A percentile compares a stretch with the other conserved stretches of the same genome.
phyloP scores from a whole-genome alignment of 345 rosid species.

The Hibiscus syriacus region DNA sequence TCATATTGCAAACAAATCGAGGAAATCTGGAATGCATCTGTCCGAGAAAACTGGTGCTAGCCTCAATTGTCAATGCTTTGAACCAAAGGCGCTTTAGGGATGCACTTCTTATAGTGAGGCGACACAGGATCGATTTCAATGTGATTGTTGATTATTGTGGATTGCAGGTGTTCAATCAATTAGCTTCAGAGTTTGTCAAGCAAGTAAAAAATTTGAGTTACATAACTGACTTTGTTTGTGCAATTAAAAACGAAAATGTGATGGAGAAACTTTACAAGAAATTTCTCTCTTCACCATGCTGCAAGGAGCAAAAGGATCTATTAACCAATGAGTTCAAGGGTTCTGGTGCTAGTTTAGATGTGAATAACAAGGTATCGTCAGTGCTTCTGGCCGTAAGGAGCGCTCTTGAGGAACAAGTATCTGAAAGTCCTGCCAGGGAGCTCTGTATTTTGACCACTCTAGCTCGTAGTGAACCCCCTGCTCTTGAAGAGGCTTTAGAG shows the following conservation, averaged over 20 bases:
- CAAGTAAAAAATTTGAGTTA: conserved; percentile 77
- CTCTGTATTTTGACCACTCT: conserved; percentile 91
- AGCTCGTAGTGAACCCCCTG: conserved; percentile 90
- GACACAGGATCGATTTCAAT: conserved; percentile 91
- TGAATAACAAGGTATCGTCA: conserved; percentile 59
- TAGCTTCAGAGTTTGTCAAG: conserved; percentile 72
- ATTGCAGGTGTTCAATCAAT: conserved; percentile 66
- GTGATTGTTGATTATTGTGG: conserved; percentile 75
- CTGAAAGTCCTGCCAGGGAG: conserved; percentile 86
- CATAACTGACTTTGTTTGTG: conserved; percentile 87
- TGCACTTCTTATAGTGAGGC: conserved; percentile 86
- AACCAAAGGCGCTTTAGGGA: conserved; percentile 59
- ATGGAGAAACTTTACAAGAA: conserved; percentile 61
- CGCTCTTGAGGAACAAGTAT: conserved; percentile 66
- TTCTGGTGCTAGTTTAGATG: conserved; percentile 20
- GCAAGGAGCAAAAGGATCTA: conserved; percentile 31
- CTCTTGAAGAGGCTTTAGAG: conserved; percentile 74
- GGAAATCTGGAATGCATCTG: conserved; percentile 87
- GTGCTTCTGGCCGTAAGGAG: conserved; percentile 77
- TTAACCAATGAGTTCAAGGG: conserved; percentile 26
- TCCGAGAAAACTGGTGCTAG: conserved; percentile 86
- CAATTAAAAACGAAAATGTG: conserved; percentile 70
- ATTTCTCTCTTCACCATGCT: conserved; percentile 33
- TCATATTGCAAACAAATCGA: conserved; percentile 68
- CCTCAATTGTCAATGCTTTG: conserved; percentile 71